Evolutionary conservation across 139 green algal species (phyloP), one percentile per base, ranked within the genome.

Genomic region (Nannochloris sp.): DNA sequence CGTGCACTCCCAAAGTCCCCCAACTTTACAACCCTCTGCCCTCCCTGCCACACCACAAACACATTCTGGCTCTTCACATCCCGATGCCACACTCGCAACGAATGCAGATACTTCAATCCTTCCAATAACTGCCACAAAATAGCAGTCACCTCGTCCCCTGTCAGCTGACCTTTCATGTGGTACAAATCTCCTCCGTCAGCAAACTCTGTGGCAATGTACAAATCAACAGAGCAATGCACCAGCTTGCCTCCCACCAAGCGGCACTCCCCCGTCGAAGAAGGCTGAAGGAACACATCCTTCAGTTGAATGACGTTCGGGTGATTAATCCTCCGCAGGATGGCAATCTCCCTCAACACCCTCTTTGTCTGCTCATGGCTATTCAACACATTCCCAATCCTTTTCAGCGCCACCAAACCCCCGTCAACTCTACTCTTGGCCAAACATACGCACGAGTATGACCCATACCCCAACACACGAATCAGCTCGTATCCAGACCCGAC

Each of bases 51-150:
- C 0, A 67, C 75, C 18, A 90, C 51, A 24, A 97, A 78, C 25
- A 94, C 64, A 61, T 97, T 97, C 60, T 83, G 76, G 16, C 69
- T 84, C 75, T 97, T 97, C 50, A 97, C 71, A 78, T 97, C 90
- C 0, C 90, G 62, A 70, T 85, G 71, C 84, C 83, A 92, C n/a
- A 97, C 85, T 40, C 85, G 72, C 49, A 80, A 69, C 12, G 63
- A 63, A 69, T 96, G 89, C 18, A 96, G 72, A 78, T 89, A 95
- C 31, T 80, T 74, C 19, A 88, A 36, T 2, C 65, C 73, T 9
- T 77, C 19, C 50, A 87, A 70, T 64, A 92, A 67, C 75, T 92
- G 86, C 72, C 70, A 78, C 68, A 93, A 83, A 63, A 95, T 70
- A 43, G 44, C 56, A 24, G 68, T 64, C 23, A 95, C 85, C 78